A percentile compares a stretch with the other conserved stretches of the same genome.
These are phyloP conservation scores for Raphanus sativus DNA, from an alignment of 345 rosid species.

Conservation along the genomic window DNA sequence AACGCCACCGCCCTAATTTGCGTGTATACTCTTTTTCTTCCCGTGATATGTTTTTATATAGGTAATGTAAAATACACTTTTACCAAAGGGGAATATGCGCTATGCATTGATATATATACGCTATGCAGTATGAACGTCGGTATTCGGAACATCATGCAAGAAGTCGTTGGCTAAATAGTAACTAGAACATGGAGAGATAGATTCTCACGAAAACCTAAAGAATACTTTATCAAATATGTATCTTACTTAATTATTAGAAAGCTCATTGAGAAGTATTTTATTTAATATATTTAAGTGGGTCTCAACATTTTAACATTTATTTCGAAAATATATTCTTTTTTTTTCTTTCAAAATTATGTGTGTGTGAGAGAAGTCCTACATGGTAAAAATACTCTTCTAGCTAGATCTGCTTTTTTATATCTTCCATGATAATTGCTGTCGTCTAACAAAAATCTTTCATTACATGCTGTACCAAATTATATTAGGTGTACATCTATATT, in stretches of 20 bases:
- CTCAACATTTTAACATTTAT: not conserved
- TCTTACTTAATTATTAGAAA: not conserved
- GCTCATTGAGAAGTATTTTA: not conserved
- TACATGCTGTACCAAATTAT: not conserved
- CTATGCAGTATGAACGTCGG: not conserved
- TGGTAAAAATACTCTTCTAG: not conserved
- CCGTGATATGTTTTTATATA: not conserved
- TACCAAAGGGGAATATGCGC: not conserved
- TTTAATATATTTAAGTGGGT: not conserved
- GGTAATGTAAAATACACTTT: not conserved
- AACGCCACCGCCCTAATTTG: conserved; percentile 24
- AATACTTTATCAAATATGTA: not conserved
- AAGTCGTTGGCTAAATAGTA: not conserved
- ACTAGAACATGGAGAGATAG: not conserved
- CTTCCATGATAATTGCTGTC: not conserved
- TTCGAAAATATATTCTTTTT: too few species aligned
- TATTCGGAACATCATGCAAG: not conserved
- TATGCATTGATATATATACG: not conserved
- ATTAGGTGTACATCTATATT: not conserved
- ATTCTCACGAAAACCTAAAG: not conserved
- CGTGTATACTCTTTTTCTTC: conserved; percentile 10
- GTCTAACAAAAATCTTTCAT: not conserved
- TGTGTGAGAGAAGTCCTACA: not conserved
- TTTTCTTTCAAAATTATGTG: not conserved
- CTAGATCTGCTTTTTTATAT: not conserved